These are phyloP conservation scores for Eleusine coracana DNA, from an alignment of 176 grass and related monocot species.

Conservation along the genomic window DNA sequence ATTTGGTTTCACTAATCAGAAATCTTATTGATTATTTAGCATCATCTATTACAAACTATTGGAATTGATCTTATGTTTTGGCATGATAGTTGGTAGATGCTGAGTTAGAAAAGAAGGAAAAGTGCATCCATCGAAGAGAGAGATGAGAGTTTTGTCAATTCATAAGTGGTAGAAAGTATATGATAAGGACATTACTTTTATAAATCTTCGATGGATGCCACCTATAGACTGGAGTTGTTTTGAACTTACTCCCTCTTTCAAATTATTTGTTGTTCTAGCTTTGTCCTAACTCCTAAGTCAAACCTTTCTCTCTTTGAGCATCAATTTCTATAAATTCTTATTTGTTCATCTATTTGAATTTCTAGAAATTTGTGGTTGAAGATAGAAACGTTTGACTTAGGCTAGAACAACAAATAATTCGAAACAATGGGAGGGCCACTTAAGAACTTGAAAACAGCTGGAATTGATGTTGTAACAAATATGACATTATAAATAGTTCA, in stretches of 20 bases:
- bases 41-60: not conserved
- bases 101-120: slow-evolving; percentile 1
- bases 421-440: not conserved
- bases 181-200: not conserved
- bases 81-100: not conserved
- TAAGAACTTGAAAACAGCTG: not conserved
- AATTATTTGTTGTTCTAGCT: not conserved
- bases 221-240: too few relatives aligned
- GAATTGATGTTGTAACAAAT: not conserved
- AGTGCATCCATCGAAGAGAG: not conserved
- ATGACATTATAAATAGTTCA: not conserved
- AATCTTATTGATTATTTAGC: not conserved
- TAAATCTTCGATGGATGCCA: not conserved
- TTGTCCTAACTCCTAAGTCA: not conserved
- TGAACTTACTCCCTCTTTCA: too few relatives aligned
- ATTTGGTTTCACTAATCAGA: slow-evolving; percentile 39
- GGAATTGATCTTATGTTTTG: not conserved
- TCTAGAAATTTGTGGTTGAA: not conserved
- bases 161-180: too few relatives aligned
- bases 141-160: not conserved
- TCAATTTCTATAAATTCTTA: not conserved
- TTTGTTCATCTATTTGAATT: not conserved
- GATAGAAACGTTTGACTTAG: not conserved
- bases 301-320: not conserved
- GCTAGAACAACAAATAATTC: not conserved